Evolutionary conservation across 768 basidiomycete species (phyloP).

Genomic region (Phaffia australis): DNA sequence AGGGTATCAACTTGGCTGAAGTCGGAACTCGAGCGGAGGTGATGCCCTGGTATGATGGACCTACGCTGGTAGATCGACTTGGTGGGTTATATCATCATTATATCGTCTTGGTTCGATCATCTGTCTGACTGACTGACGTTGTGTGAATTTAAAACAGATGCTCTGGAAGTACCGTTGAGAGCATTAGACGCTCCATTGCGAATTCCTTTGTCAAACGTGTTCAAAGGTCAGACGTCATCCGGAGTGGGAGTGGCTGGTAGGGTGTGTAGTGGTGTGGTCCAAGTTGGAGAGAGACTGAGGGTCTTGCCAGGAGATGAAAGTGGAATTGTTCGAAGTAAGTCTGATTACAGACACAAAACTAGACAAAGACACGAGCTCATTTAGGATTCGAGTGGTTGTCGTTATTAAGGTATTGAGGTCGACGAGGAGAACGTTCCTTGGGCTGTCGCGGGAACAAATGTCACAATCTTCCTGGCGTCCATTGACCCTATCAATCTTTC

Average conservation of each 20-base stretch:
- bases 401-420: slow-evolving; percentile 60
- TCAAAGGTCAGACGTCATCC: slow-evolving; percentile 67
- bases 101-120: background rate
- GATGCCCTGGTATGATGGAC: slow-evolving; percentile 69
- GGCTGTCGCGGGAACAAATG: slow-evolving; percentile 82
- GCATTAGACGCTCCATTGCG: slow-evolving; percentile 67
- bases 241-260: slow-evolving; percentile 70
- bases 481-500: slow-evolving; percentile 74
- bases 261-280: slow-evolving; percentile 74
- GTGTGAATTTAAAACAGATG: slow-evolving; percentile 46
- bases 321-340: slow-evolving; percentile 54
- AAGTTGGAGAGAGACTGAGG: slow-evolving; percentile 78
- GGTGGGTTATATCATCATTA: slow-evolving; percentile 44
- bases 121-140: background rate
- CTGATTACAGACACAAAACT: background rate
- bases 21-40: slow-evolving; percentile 46
- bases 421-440: slow-evolving; percentile 69
- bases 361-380: background rate
- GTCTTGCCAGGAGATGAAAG: slow-evolving; percentile 88
- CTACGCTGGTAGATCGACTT: slow-evolving; percentile 69
- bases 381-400: slow-evolving; percentile 25
- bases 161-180: slow-evolving; percentile 65
- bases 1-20: slow-evolving; percentile 68
- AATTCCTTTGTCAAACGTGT: slow-evolving; percentile 87
- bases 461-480: slow-evolving; percentile 66